These are phyloP conservation scores for Magnaporthiopsis rhizophila DNA, from an alignment of 2,329 filamentous ascomycete genomes.

Conservation along the genomic window DNA sequence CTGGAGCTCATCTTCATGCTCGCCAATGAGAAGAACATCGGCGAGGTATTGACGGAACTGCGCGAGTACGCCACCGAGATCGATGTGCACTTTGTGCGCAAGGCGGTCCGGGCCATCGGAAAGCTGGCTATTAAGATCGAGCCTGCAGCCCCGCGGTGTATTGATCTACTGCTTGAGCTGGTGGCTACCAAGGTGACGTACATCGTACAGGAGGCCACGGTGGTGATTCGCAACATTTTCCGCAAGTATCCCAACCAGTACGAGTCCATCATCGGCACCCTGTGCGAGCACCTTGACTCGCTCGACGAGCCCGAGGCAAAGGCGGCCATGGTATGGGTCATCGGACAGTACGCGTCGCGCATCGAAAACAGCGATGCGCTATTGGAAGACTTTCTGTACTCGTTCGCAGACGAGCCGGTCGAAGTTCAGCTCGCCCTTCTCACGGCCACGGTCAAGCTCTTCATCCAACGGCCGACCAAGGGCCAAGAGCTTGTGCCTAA, in stretches of 20 bases:
- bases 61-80: conserved; percentile 98
- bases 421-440: conserved; percentile 92
- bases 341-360: conserved; percentile 92
- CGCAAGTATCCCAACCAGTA: conserved; percentile 98
- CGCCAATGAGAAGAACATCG: conserved; percentile 89
- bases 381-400: conserved; percentile 89
- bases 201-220: conserved; percentile 97
- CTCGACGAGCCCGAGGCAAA: conserved; percentile 97
- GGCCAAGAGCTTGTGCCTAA: conserved; percentile 89
- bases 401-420: conserved; percentile 87
- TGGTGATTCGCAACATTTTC: conserved; percentile 98
- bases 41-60: conserved; percentile 87
- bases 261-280: conserved; percentile 90
- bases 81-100: conserved; percentile 96
- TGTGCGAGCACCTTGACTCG: conserved; percentile 94
- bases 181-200: conserved; percentile 98
- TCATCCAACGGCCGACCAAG: conserved; percentile 93
- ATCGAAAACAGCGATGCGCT: conserved; percentile 95
- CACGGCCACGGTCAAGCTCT: conserved; percentile 94
- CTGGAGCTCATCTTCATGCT: conserved; percentile 99
- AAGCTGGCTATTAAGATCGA: conserved; percentile 99
- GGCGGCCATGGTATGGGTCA: conserved; percentile 98
- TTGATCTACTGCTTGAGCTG: conserved; percentile 83
- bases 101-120: conserved; percentile 93
- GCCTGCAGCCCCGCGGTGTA: conserved; percentile 81